A percentile compares a stretch with the other conserved stretches of the same genome.
Evolutionary conservation across 148 eudicot genomes (phyloP).

Genomic region (Dysphania ambrosioides): DNA sequence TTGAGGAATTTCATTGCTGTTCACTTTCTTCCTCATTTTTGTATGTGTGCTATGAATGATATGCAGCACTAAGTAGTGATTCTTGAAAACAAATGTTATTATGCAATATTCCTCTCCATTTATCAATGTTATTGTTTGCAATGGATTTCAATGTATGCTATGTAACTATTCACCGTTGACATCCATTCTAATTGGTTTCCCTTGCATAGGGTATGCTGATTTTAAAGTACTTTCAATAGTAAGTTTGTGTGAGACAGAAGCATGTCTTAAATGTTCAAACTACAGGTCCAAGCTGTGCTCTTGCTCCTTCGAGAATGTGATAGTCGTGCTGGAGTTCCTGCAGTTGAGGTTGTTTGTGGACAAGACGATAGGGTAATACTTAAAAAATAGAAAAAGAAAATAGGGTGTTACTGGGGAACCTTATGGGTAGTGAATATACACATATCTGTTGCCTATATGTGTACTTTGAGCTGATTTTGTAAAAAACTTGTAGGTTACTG

Average conservation of each 20-base stretch:
- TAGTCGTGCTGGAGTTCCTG: conserved; percentile 34
- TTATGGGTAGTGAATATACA: neutral
- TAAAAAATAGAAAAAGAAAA: too few relatives aligned
- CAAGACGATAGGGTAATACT: conserved; percentile 42
- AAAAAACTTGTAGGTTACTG: conserved; percentile 29
- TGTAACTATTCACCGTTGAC: neutral
- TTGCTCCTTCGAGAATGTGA: conserved; percentile 38
- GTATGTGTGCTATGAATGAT: neutral
- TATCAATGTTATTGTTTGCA: neutral
- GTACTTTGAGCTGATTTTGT: conserved; percentile 5
- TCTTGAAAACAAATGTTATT: neutral
- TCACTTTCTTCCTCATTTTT: neutral
- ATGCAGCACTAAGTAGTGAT: neutral
- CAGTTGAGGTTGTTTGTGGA: conserved; percentile 27
- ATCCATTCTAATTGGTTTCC: neutral
- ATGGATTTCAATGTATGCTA: neutral
- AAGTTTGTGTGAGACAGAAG: neutral
- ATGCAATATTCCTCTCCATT: neutral
- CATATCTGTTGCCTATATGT: neutral
- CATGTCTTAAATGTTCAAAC: conserved; percentile 11
- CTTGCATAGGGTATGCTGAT: neutral
- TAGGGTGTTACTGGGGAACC: neutral
- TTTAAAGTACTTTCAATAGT: neutral
- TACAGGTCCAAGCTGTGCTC: conserved; percentile 43
- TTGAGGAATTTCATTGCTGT: neutral